These are phyloP conservation scores for Bertia moriformis DNA, from an alignment of 2,329 filamentous ascomycete genomes.

Conservation along the genomic window DNA sequence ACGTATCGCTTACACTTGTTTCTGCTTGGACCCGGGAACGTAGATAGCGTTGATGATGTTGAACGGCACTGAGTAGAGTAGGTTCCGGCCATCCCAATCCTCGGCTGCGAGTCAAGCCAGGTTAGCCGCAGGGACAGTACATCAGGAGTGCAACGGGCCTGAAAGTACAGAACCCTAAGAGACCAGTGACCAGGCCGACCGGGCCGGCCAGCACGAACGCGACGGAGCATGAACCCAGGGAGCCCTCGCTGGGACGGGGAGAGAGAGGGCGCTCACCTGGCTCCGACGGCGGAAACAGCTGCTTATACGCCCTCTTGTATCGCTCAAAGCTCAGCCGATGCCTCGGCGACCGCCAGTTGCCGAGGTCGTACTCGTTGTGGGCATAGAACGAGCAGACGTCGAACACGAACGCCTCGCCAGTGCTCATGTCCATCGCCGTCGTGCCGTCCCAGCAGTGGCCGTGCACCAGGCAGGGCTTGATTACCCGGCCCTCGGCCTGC, in stretches of 20 bases:
- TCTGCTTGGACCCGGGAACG: slow-evolving; percentile 7
- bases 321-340: slow-evolving; percentile 7
- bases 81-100: slow-evolving; percentile 12
- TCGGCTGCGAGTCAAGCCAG: not conserved
- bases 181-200: no score
- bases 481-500: slow-evolving; percentile 11
- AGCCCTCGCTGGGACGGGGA: no score
- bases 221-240: no score
- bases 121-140: no score
- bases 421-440: slow-evolving; percentile 11
- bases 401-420: slow-evolving; percentile 13
- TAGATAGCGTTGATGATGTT: slow-evolving; percentile 7
- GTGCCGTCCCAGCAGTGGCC: slow-evolving; percentile 19
- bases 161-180: no score
- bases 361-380: slow-evolving; percentile 16
- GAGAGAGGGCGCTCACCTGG: slow-evolving; percentile 6
- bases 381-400: slow-evolving; percentile 16
- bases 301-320: slow-evolving; percentile 8
- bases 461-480: slow-evolving; percentile 16
- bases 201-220: no score
- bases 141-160: no score
- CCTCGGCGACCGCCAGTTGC: slow-evolving; percentile 10
- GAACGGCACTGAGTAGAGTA: slow-evolving; percentile 11
- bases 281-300: slow-evolving; percentile 6
- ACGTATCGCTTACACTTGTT: slow-evolving; percentile 6